These are phyloP conservation scores for Musa beccarii DNA, from an alignment of 176 grass and related monocot genomes.

Conservation along the genomic window DNA sequence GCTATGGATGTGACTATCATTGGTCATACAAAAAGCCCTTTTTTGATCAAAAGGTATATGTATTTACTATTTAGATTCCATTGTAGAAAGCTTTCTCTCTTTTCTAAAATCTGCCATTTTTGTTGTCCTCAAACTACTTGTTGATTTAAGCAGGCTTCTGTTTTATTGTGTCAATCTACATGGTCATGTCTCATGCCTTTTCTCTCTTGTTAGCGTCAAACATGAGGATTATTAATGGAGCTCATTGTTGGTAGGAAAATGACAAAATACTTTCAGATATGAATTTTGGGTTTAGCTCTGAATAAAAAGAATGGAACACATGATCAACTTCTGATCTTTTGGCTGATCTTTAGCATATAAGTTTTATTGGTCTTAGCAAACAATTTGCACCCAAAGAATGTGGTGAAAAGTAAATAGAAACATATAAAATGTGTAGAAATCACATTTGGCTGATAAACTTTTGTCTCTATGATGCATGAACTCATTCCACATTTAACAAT, in stretches of 20 bases:
- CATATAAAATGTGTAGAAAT: background rate
- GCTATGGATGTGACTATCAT: constrained; percentile 93
- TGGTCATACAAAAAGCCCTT: constrained; percentile 36
- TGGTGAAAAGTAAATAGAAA: background rate
- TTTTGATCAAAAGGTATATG: constrained; percentile 76
- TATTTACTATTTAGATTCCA: too few relatives aligned
- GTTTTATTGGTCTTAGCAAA: background rate
- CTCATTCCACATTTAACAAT: background rate
- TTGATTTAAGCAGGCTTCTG: background rate
- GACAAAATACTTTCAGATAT: background rate
- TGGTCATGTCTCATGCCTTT: background rate
- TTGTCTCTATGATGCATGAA: background rate
- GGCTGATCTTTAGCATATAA: background rate
- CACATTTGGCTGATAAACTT: background rate
- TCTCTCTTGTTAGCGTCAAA: background rate
- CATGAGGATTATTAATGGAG: background rate
- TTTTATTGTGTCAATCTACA: background rate
- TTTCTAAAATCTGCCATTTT: background rate
- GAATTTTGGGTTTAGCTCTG: background rate
- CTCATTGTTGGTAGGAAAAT: background rate
- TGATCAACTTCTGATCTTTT: background rate
- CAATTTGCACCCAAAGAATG: background rate
- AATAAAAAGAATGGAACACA: background rate
- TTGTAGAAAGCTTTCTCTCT: background rate
- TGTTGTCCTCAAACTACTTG: background rate